Conservation (phyloP, 495 filamentous ascomycete genomes). For the Chlorociboria aeruginascens region DNA sequence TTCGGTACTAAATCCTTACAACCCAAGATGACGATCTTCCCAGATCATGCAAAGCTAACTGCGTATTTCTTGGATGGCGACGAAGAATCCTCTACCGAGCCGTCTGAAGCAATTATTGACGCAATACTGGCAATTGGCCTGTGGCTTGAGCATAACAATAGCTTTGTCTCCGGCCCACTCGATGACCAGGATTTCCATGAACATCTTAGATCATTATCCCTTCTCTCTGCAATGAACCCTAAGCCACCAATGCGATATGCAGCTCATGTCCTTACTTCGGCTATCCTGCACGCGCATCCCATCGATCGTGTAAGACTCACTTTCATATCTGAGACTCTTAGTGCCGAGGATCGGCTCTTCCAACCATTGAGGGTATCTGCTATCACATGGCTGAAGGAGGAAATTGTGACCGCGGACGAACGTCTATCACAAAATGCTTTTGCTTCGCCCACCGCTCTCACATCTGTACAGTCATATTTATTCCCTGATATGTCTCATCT, state of each 20-base stretch:
- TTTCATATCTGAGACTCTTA: conserved; percentile 65
- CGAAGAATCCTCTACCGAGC: conserved; percentile 24
- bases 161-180: conserved; percentile 18
- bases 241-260: conserved; percentile 55
- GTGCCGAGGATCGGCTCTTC: conserved; percentile 56
- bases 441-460: conserved; percentile 35
- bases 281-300: conserved; percentile 66
- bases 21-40: conserved; percentile 46
- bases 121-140: conserved; percentile 38
- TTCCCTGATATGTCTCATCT: conserved; percentile 29
- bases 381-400: conserved; percentile 78
- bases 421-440: conserved; percentile 39
- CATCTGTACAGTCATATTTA: conserved; percentile 34
- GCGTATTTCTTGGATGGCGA: conserved; percentile 45
- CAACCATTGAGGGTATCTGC: conserved; percentile 69
- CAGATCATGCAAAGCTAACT: conserved; percentile 48
- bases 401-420: conserved; percentile 45
- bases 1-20: conserved; percentile 33
- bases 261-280: conserved; percentile 61
- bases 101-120: conserved; percentile 26
- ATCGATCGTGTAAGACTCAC: conserved; percentile 54
- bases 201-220: conserved; percentile 48
- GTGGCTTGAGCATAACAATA: conserved; percentile 32
- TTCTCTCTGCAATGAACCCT: conserved; percentile 57
- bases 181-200: conserved; percentile 34